A percentile compares a stretch with the other conserved stretches of the same genome.
phyloP scores from a whole-genome alignment of 176 grass and related monocot species.

The Urochloa ruziziensis region DNA sequence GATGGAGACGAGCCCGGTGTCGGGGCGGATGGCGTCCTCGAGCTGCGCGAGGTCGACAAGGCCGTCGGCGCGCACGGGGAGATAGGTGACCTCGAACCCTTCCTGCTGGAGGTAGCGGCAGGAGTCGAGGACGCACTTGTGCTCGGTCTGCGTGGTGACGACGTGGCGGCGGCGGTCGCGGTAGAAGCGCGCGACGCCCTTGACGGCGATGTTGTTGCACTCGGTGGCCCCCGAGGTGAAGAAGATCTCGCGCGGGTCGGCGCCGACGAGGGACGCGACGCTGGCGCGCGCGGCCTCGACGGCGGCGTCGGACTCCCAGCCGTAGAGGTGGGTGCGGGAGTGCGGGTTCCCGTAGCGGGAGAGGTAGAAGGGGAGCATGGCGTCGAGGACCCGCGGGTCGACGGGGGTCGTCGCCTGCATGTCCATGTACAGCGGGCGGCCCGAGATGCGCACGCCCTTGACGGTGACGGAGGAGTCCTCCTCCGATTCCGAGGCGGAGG shows the following conservation, averaged over 20 bases:
- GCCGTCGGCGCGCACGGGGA: slow-evolving; percentile 72
- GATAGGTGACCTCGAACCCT: slow-evolving; percentile 82
- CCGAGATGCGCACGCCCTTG: slow-evolving; percentile 90
- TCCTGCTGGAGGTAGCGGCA: slow-evolving; percentile 89
- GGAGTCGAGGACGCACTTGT: slow-evolving; percentile 95
- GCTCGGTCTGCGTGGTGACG: slow-evolving; percentile 91
- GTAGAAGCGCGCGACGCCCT: slow-evolving; percentile 87
- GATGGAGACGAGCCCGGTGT: slow-evolving; percentile 78
- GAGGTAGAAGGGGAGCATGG: slow-evolving; percentile 96
- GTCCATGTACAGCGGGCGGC: slow-evolving; percentile 86
- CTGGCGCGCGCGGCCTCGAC: slow-evolving; percentile 71
- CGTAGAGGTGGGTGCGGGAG: slow-evolving; percentile 95
- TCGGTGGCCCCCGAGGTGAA: slow-evolving; percentile 94
- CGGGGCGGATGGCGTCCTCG: slow-evolving; percentile 63
- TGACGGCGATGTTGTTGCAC: slow-evolving; percentile 98
- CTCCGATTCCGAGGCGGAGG: not conserved
- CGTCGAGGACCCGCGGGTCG: slow-evolving; percentile 83
- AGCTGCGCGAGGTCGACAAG: slow-evolving; percentile 79
- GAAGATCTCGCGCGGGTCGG: slow-evolving; percentile 85
- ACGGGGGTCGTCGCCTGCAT: slow-evolving; percentile 97
- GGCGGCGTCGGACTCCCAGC: slow-evolving; percentile 94
- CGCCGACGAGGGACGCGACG: slow-evolving; percentile 50
- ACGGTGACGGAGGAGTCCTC: slow-evolving; percentile 50
- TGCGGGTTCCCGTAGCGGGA: slow-evolving; percentile 88
- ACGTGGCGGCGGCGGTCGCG: slow-evolving; percentile 78